Evolutionary conservation across 2,329 filamentous ascomycete species (phyloP).

Genomic region (Myotisia sp.): DNA sequence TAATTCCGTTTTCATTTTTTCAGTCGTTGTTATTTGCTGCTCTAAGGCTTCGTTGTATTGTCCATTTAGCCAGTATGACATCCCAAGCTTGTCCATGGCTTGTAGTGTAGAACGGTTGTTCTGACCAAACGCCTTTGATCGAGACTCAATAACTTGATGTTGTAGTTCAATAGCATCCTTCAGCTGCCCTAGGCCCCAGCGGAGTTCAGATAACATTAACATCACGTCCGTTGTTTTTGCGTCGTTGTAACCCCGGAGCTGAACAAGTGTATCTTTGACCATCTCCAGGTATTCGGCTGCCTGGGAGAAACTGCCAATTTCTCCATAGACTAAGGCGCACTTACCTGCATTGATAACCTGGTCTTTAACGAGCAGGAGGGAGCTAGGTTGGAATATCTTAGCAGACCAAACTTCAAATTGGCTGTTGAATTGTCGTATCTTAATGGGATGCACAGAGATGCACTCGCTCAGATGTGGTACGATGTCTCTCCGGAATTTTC

Average conservation of each 20-base stretch:
- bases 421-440: background rate
- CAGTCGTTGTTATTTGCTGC: constrained; percentile 12
- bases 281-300: constrained; percentile 9
- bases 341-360: constrained; percentile 1
- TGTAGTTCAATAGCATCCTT: constrained; percentile 12
- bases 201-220: too few relatives aligned
- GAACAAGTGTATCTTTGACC: too few relatives aligned
- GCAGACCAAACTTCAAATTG: constrained; percentile 6
- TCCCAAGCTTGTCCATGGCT: constrained; percentile 20
- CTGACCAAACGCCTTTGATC: constrained; percentile 11
- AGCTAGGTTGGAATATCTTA: background rate
- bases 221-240: too few relatives aligned
- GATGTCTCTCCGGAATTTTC: constrained; percentile 15
- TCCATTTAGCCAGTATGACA: constrained; percentile 8
- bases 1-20: constrained; percentile 13
- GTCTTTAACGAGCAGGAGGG: constrained; percentile 1
- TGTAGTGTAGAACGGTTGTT: constrained; percentile 18
- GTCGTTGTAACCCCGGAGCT: too few relatives aligned
- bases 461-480: constrained; percentile 16
- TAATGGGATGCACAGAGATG: constrained; percentile 5
- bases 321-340: constrained; percentile 6
- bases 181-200: too few relatives aligned
- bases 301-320: constrained; percentile 6
- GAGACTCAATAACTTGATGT: constrained; percentile 9
- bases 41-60: constrained; percentile 9